These are phyloP conservation scores for Xylona heveae DNA, from an alignment of 495 filamentous ascomycete species.

Conservation along the genomic window DNA sequence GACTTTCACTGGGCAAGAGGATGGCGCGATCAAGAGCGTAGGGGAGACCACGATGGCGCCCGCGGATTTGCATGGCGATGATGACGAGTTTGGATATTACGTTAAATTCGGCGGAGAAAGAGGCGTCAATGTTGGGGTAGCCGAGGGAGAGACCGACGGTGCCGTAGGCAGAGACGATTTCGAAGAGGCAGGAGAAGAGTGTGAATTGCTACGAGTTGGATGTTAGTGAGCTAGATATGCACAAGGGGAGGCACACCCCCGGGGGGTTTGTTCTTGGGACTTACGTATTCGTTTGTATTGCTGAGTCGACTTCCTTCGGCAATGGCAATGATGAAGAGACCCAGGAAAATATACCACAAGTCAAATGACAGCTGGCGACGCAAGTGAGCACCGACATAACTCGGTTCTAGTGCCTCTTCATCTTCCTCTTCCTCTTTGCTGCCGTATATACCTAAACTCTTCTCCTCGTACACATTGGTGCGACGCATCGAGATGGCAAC, in stretches of 20 bases:
- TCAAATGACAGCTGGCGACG: constrained; percentile 83
- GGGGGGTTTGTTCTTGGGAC: too few species aligned
- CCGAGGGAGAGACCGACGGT: constrained; percentile 84
- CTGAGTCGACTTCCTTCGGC: constrained; percentile 48
- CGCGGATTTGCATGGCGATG: constrained; percentile 82
- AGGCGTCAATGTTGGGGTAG: constrained; percentile 49
- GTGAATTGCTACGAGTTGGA: constrained; percentile 28
- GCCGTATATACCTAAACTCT: constrained; percentile 64
- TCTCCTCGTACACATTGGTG: constrained; percentile 95
- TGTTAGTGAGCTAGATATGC: background rate
- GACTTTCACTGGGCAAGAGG: constrained; percentile 52
- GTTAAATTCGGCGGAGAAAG: constrained; percentile 60
- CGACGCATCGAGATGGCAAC: constrained; percentile 84
- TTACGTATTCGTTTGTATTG: constrained; percentile 25
- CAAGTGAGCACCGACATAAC: constrained; percentile 73
- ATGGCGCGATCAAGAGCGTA: constrained; percentile 87
- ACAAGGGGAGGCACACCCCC: background rate
- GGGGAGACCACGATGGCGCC: constrained; percentile 76
- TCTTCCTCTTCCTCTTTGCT: constrained; percentile 21
- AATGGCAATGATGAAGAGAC: constrained; percentile 72
- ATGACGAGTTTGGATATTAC: constrained; percentile 77
- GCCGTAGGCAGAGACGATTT: constrained; percentile 81
- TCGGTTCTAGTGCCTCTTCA: constrained; percentile 34
- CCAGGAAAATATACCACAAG: constrained; percentile 83
- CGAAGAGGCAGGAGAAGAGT: constrained; percentile 69